Conservation (phyloP, 192 early-diverging fungal genomes). For the Backusella macrospora region DNA sequence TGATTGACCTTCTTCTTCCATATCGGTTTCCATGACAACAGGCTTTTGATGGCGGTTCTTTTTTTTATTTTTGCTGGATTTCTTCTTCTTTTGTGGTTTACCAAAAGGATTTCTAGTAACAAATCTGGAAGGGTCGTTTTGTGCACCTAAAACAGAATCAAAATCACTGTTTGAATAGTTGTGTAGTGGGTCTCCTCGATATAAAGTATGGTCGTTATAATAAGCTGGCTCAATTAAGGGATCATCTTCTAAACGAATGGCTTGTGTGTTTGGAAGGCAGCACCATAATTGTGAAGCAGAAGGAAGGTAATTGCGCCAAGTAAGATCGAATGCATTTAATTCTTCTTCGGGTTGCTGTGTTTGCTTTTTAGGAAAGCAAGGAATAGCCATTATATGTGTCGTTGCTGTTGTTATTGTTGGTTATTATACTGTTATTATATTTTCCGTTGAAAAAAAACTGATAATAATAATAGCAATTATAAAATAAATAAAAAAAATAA, state of each 20-base stretch:
- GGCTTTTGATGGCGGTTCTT: conserved; percentile 13
- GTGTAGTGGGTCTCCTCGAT: conserved; percentile 20
- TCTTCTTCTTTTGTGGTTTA: conserved; percentile 12
- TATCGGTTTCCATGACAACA: conserved; percentile 20
- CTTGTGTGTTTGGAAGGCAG: conserved; percentile 30
- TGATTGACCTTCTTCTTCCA: conserved; percentile 23
- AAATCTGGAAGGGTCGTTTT: conserved; percentile 22
- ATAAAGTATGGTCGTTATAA: conserved; percentile 31
- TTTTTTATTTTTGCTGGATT: conserved; percentile 21
- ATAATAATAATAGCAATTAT: not conserved
- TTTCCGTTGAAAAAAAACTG: not conserved
- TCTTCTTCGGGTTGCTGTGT: conserved; percentile 31
- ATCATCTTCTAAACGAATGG: conserved; percentile 30
- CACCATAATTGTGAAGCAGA: conserved; percentile 29
- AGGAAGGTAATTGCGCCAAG: conserved; percentile 49
- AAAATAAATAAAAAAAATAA: not conserved
- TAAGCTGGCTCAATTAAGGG: conserved; percentile 25
- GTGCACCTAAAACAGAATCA: conserved; percentile 18
- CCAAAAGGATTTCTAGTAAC: conserved; percentile 37
- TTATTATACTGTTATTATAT: not conserved
- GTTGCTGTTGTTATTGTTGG: too few relatives aligned
- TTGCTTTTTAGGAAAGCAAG: conserved; percentile 12
- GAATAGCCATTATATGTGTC: conserved; percentile 13
- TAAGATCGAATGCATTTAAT: conserved; percentile 44
- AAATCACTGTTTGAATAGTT: conserved; percentile 22